Evolutionary conservation across 2,329 filamentous ascomycete genomes (phyloP).

Genomic region (Colletotrichum truncatum): DNA sequence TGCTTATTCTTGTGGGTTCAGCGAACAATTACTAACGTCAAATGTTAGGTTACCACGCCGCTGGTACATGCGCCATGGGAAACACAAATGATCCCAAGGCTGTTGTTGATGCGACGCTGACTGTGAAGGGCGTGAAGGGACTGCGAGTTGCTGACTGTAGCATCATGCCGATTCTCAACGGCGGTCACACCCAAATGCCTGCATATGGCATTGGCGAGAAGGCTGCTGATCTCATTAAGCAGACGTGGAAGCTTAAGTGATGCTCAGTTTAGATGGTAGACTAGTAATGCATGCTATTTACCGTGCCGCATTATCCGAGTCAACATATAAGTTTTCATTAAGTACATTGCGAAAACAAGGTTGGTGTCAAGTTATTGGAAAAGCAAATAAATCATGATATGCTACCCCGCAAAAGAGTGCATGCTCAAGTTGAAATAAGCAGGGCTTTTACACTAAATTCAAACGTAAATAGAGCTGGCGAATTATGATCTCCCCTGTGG

Average conservation of each 20-base stretch:
- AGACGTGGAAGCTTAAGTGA: conserved; percentile 30
- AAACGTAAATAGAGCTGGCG: background rate
- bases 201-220: conserved; percentile 67
- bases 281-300: too few species aligned
- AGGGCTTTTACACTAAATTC: background rate
- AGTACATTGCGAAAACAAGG: too few species aligned
- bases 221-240: conserved; percentile 57
- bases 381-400: too few species aligned
- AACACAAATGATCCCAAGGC: conserved; percentile 54
- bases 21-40: background rate
- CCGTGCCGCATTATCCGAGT: too few species aligned
- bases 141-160: conserved; percentile 64
- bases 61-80: conserved; percentile 64
- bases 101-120: conserved; percentile 62
- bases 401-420: too few species aligned
- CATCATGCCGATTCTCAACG: conserved; percentile 60
- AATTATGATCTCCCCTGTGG: background rate
- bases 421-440: background rate
- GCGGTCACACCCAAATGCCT: conserved; percentile 65
- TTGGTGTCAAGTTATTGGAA: too few species aligned
- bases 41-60: conserved; percentile 60
- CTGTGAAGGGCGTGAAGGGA: conserved; percentile 59
- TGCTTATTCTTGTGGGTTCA: background rate
- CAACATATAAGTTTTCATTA: too few species aligned
- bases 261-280: background rate